Base-by-base conservation (phyloP, 805 yeast species). In the Metschnikowia continentalis region DNA sequence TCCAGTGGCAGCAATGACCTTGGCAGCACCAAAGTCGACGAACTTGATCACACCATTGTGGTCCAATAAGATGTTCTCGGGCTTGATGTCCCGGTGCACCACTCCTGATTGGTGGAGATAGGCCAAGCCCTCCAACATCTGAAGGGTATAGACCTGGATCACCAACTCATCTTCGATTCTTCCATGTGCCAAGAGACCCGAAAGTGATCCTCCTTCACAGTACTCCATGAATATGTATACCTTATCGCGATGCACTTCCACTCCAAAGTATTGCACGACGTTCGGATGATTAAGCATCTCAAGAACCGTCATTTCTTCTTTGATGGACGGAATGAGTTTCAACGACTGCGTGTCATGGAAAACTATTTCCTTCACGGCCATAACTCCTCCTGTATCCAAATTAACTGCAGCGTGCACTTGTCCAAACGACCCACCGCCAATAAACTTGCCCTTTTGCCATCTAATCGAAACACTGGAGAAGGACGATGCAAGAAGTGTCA, bases 1-100 rank as follows among this genome's bases (percentile, higher is more conserved):
- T 15, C 81, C 83, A 5, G 84, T 80, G 47, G 81, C 81, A 1
- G 88, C 88, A 55, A 84, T 81, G 10, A 91, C 95, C 68, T 90
- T 90, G 13, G 98, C 97, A 3, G 98, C 97, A 35, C 99, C 99
- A 66, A 94, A 94, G 70, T 94, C 99, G 48, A 92, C 97, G 72
- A 88, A 90, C 68, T 94, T 94, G 62, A 92, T 86, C 14, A 91
- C 90, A 19, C 97, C 97, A 70, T 85, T 84, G 66, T 86, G 96
- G 68, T 92, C 97, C 48, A 92, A 72, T 41, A 92, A 71, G 42
- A 92, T 86, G 63, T 94, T 92, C 59, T 90, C 99, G 0, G 99
- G 99, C 70, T 94, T 94, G 58, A 94, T 88, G 64, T 94, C 99
- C 49, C 98, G 80, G 67, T 94, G 99, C n/a, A 90, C 92, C 63